phyloP scores from a whole-genome alignment of 2,329 filamentous ascomycete genomes.

The Cercospora beticola region DNA sequence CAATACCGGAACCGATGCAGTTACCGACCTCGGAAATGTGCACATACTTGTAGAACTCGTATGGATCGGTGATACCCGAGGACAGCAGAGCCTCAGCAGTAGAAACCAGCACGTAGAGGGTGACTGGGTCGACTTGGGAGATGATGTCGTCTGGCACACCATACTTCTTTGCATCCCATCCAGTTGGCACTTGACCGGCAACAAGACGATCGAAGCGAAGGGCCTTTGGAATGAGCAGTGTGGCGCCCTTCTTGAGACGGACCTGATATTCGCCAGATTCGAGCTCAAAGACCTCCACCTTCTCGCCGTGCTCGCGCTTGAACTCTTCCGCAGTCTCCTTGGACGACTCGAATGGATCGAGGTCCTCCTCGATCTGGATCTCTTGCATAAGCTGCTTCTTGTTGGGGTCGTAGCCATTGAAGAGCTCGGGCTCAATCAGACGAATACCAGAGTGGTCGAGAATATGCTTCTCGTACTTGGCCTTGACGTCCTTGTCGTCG shows the following conservation, averaged over 20 bases:
- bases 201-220: constrained; percentile 96
- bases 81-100: constrained; percentile 88
- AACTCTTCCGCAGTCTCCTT: constrained; percentile 98
- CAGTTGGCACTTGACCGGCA: constrained; percentile 92
- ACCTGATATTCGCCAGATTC: constrained; percentile 91
- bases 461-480: constrained; percentile 95
- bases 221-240: constrained; percentile 93
- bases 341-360: constrained; percentile 94
- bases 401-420: constrained; percentile 94
- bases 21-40: constrained; percentile 98
- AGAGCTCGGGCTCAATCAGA: constrained; percentile 94
- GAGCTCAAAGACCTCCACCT: constrained; percentile 96
- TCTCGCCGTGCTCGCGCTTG: constrained; percentile 93
- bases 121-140: constrained; percentile 93
- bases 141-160: constrained; percentile 98
- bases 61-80: constrained; percentile 95
- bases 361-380: constrained; percentile 93
- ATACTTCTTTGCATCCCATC: constrained; percentile 95
- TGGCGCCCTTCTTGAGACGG: constrained; percentile 91
- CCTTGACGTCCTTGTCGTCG: constrained; percentile 96
- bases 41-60: constrained; percentile 99
- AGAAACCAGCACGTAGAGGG: constrained; percentile 89
- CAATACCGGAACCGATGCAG: constrained; percentile 97
- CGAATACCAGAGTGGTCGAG: constrained; percentile 96
- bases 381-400: constrained; percentile 98